phyloP scores from a whole-genome alignment of 2,329 filamentous ascomycete species.

The Aspergillus neoniger region DNA sequence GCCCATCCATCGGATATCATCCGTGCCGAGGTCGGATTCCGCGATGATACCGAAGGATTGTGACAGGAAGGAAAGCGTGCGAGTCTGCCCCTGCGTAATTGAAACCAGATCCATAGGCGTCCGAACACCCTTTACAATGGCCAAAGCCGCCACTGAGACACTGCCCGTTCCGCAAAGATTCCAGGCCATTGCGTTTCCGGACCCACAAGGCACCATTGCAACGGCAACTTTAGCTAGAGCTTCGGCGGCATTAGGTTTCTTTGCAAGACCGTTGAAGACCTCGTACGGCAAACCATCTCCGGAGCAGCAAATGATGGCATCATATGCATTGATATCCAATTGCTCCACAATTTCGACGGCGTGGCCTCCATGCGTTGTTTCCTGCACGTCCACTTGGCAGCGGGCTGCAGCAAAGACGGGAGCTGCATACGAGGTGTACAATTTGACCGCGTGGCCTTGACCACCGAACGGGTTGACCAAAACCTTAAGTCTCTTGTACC shows the following conservation, averaged over 20 bases:
- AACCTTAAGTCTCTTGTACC: slow-evolving; percentile 77
- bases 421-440: slow-evolving; percentile 73
- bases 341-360: slow-evolving; percentile 74
- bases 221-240: slow-evolving; percentile 79
- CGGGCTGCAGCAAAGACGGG: slow-evolving; percentile 81
- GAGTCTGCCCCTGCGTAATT: slow-evolving; percentile 75
- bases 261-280: slow-evolving; percentile 88
- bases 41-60: slow-evolving; percentile 89
- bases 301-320: slow-evolving; percentile 85
- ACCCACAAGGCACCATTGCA: slow-evolving; percentile 85
- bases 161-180: slow-evolving; percentile 82
- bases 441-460: slow-evolving; percentile 71
- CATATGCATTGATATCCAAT: slow-evolving; percentile 76
- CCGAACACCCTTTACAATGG: slow-evolving; percentile 82
- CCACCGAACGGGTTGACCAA: slow-evolving; percentile 90
- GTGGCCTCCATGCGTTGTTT: slow-evolving; percentile 72
- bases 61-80: slow-evolving; percentile 83
- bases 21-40: slow-evolving; percentile 85
- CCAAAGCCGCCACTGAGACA: slow-evolving; percentile 74
- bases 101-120: slow-evolving; percentile 84
- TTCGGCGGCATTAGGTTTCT: slow-evolving; percentile 69
- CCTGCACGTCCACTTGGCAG: slow-evolving; percentile 72
- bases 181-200: slow-evolving; percentile 89
- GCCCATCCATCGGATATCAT: slow-evolving; percentile 93
- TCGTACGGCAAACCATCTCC: slow-evolving; percentile 92